phyloP scores from a whole-genome alignment of 305 asterid genomes.

The Plantago coronopus region DNA sequence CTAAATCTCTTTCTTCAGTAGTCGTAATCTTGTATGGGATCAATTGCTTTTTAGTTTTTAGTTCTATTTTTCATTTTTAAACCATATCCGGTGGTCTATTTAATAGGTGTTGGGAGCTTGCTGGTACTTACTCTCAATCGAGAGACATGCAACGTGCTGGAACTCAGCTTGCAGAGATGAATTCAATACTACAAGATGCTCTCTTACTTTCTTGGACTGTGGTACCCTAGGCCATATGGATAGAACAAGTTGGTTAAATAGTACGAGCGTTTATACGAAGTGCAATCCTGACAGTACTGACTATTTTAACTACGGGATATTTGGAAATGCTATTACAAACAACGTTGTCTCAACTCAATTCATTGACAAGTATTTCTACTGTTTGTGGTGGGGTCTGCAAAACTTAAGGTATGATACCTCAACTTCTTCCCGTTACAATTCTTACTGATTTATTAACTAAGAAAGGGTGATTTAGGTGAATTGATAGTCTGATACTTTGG shows the following conservation, averaged over 20 bases:
- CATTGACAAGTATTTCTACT: conserved; percentile 74
- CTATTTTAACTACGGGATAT: conserved; percentile 64
- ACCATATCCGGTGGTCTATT: not conserved
- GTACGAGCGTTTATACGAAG: conserved; percentile 46
- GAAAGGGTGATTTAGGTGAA: no score
- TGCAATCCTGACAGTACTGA: conserved; percentile 51
- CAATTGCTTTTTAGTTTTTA: not conserved
- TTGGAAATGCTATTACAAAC: conserved; percentile 59
- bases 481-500: no score
- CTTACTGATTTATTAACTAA: not conserved
- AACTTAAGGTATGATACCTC: conserved; percentile 54
- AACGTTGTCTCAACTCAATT: conserved; percentile 61
- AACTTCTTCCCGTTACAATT: not conserved
- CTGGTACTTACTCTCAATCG: conserved; percentile 63
- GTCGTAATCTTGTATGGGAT: not conserved
- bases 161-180: conserved; percentile 57
- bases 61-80: no score
- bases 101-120: conserved; percentile 67
- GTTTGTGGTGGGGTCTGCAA: conserved; percentile 93
- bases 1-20: not conserved
- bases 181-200: conserved; percentile 34
- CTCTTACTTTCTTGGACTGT: conserved; percentile 62
- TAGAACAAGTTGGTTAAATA: conserved; percentile 48
- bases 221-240: conserved; percentile 41
- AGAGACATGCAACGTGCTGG: conserved; percentile 67